phyloP scores from a whole-genome alignment of 73 alveolate genomes.

The Uronychia binucleata region DNA sequence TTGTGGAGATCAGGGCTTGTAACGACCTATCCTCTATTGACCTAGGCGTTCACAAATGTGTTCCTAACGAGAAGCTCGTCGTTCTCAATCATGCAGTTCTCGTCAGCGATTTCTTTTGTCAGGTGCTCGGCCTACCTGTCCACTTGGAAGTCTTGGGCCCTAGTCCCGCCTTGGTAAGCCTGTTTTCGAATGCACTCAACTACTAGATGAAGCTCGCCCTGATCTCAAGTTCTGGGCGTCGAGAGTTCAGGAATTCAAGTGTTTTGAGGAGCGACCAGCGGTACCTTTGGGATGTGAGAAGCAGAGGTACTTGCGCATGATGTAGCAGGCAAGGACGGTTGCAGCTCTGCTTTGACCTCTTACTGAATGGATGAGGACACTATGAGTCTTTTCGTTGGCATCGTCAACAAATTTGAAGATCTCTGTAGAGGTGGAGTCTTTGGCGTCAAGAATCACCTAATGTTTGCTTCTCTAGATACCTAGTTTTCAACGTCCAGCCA shows the following conservation, averaged over 20 bases:
- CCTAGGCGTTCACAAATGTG: slow-evolving; percentile 62
- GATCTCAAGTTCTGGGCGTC: slow-evolving; percentile 90
- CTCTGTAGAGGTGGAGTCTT: slow-evolving; percentile 50
- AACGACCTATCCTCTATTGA: slow-evolving; percentile 78
- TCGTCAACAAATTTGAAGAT: slow-evolving; percentile 66
- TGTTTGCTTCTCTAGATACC: no score
- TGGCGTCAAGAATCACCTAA: slow-evolving; percentile 66
- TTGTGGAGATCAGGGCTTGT: slow-evolving; percentile 17
- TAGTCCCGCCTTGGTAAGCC: neutral
- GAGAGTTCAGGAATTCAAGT: slow-evolving; percentile 87
- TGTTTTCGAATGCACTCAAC: slow-evolving; percentile 23
- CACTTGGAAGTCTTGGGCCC: slow-evolving; percentile 29
- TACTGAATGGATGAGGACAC: slow-evolving; percentile 70
- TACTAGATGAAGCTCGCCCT: slow-evolving; percentile 32
- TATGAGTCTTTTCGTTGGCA: slow-evolving; percentile 64
- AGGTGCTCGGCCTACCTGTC: slow-evolving; percentile 30
- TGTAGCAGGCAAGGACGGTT: slow-evolving; percentile 68
- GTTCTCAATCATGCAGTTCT: slow-evolving; percentile 28
- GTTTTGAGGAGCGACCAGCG: slow-evolving; percentile 89
- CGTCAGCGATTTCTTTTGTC: slow-evolving; percentile 27
- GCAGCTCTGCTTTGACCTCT: slow-evolving; percentile 72
- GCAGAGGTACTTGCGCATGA: slow-evolving; percentile 78
- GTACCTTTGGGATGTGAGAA: slow-evolving; percentile 72
- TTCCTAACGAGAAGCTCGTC: slow-evolving; percentile 74
- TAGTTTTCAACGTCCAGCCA: slow-evolving; percentile 95